Conservation (phyloP, 768 basidiomycete species). For the Lentinula lateritia region DNA sequence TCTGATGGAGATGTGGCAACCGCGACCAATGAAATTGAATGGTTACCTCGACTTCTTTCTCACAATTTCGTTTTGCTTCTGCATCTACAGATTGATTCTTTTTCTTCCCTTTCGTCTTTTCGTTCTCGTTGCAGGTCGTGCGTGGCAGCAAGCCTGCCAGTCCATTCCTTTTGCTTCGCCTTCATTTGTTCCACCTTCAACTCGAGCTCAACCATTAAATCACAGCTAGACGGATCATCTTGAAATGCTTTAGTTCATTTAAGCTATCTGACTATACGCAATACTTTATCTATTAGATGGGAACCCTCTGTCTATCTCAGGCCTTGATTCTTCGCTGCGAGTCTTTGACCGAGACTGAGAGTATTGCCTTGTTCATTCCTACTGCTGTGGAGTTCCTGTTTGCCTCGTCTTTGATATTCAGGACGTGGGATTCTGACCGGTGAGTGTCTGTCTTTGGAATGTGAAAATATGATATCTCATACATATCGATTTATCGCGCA, state of each 20-base stretch:
- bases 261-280: not conserved
- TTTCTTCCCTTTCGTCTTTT: not conserved
- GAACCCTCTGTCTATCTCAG: slow-evolving; percentile 62
- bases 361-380: slow-evolving; percentile 52
- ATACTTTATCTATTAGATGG: slow-evolving; percentile 23
- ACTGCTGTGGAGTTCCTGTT: slow-evolving; percentile 58
- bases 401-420: slow-evolving; percentile 44
- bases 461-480: not conserved
- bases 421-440: slow-evolving; percentile 44
- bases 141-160: slow-evolving; percentile 1
- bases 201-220: not conserved
- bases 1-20: not conserved
- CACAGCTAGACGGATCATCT: not conserved
- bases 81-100: not conserved
- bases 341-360: slow-evolving; percentile 41
- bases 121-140: not conserved
- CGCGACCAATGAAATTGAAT: not conserved
- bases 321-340: slow-evolving; percentile 69
- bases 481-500: slow-evolving; percentile 15
- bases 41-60: not conserved
- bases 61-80: not conserved
- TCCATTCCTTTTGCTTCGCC: slow-evolving; percentile 4
- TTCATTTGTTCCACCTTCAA: not conserved
- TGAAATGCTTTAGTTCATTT: slow-evolving; percentile 1
- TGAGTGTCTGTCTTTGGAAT: slow-evolving; percentile 23